A percentile compares a stretch with the other conserved stretches of the same genome.
Evolutionary conservation across 2,329 filamentous ascomycete species (phyloP).

Genomic region (Zasmidium angulare): DNA sequence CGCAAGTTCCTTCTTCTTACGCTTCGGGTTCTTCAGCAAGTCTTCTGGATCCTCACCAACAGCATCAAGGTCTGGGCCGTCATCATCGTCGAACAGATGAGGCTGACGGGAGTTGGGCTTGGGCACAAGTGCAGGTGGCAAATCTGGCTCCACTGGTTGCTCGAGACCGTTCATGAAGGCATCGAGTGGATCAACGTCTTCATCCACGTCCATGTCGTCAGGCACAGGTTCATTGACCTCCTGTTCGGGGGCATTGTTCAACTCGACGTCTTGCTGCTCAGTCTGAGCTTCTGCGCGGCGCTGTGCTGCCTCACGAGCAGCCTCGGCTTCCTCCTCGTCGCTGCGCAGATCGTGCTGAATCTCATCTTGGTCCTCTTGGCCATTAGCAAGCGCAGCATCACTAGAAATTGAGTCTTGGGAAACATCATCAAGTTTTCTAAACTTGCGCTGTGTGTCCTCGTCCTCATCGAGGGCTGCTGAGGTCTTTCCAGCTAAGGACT

Average conservation of each 20-base stretch:
- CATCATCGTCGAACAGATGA: constrained; percentile 82
- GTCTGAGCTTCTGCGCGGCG: constrained; percentile 60
- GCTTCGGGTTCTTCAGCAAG: constrained; percentile 62
- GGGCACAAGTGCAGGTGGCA: constrained; percentile 35
- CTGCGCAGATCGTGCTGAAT: constrained; percentile 74
- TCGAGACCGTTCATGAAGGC: constrained; percentile 85
- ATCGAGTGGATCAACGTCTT: constrained; percentile 84
- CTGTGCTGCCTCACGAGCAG: constrained; percentile 76
- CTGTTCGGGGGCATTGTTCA: constrained; percentile 41
- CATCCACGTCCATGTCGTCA: constrained; percentile 49
- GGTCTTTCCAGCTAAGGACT: constrained; percentile 62
- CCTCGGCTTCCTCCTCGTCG: constrained; percentile 85
- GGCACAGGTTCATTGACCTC: constrained; percentile 23
- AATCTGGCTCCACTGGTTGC: constrained; percentile 46
- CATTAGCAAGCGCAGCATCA: constrained; percentile 55
- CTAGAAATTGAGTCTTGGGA: constrained; percentile 56
- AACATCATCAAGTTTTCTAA: constrained; percentile 82
- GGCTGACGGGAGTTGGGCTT: constrained; percentile 64
- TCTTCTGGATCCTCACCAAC: constrained; percentile 65
- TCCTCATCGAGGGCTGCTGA: constrained; percentile 87
- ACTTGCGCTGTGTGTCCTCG: constrained; percentile 79
- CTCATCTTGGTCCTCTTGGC: constrained; percentile 49
- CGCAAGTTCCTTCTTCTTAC: constrained; percentile 96
- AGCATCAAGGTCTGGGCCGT: constrained; percentile 67
- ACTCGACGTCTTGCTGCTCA: constrained; percentile 50